These are phyloP conservation scores for Wolfiporia cocos DNA, from an alignment of 1,284 basidiomycete species.

Conservation along the genomic window DNA sequence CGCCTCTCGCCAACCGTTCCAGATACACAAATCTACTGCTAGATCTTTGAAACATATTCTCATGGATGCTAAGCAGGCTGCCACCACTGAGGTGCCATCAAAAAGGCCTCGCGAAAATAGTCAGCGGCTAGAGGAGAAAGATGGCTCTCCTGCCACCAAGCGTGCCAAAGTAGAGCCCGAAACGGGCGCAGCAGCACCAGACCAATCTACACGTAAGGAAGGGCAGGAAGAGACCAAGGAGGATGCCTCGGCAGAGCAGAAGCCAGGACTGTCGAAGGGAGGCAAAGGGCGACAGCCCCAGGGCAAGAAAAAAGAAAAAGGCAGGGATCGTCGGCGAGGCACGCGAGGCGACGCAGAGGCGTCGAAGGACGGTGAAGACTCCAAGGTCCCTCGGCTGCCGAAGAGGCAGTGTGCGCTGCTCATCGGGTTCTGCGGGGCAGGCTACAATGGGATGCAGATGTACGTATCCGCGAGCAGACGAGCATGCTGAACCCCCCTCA, in stretches of 20 bases:
- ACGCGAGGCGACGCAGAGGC: conserved; percentile 26
- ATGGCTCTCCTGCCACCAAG: conserved; percentile 8
- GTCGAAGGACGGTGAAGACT: conserved; percentile 17
- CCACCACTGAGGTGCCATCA: too few relatives aligned
- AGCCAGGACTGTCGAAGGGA: conserved; percentile 8
- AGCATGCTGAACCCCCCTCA: not conserved
- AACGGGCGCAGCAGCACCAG: too few relatives aligned
- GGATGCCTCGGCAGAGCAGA: too few relatives aligned
- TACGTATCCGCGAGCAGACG: conserved; percentile 34
- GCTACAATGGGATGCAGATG: conserved; percentile 96
- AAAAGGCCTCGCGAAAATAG: too few relatives aligned
- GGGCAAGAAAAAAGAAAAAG: conserved; percentile 12
- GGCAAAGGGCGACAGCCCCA: conserved; percentile 4
- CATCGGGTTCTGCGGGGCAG: conserved; percentile 76
- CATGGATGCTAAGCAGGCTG: too few relatives aligned
- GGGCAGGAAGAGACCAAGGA: too few relatives aligned
- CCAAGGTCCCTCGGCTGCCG: conserved; percentile 49
- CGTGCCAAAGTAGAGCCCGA: conserved; percentile 7
- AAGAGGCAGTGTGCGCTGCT: conserved; percentile 71
- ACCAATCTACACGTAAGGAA: not conserved
- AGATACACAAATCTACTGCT: too few relatives aligned
- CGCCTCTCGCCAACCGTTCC: too few relatives aligned
- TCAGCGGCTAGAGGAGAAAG: too few relatives aligned
- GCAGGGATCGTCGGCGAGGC: conserved; percentile 23
- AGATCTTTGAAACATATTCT: too few relatives aligned